Conservation (phyloP, 768 basidiomycete genomes). For the Kwoniella newhampshirensis region DNA sequence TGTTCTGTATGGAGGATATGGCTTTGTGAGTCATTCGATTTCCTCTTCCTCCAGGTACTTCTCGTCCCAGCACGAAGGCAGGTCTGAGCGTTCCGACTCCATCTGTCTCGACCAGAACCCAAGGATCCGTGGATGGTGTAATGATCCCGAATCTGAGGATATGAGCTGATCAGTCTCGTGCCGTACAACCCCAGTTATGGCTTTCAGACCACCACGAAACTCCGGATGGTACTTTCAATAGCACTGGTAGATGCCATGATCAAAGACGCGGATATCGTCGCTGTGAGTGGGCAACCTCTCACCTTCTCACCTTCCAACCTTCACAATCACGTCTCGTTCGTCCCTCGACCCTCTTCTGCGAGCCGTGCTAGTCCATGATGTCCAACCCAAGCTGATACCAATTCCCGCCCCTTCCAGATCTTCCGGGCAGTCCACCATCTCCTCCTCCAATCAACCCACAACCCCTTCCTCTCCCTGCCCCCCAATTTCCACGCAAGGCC, state of each 20-base stretch:
- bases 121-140: too few species aligned
- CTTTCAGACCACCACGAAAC: slow-evolving; percentile 46
- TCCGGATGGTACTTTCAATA: slow-evolving; percentile 48
- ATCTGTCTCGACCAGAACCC: too few species aligned
- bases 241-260: slow-evolving; percentile 51
- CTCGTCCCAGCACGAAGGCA: background rate
- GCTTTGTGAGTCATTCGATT: slow-evolving; percentile 45
- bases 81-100: background rate
- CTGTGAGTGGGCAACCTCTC: slow-evolving; percentile 27
- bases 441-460: slow-evolving; percentile 34
- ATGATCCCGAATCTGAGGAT: too few species aligned
- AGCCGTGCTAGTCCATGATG: too few species aligned
- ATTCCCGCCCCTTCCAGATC: slow-evolving; percentile 40
- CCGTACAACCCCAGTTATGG: slow-evolving; percentile 45
- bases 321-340: too few species aligned
- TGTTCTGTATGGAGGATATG: slow-evolving; percentile 53
- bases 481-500: slow-evolving; percentile 26
- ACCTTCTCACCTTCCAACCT: background rate
- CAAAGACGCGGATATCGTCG: slow-evolving; percentile 51
- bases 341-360: too few species aligned
- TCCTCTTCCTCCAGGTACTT: background rate
- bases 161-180: background rate
- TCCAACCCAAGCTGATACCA: too few species aligned
- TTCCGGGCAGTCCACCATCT: slow-evolving; percentile 50
- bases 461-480: slow-evolving; percentile 47